Evolutionary conservation across 345 rosid species (phyloP).

Genomic region (Gossypium bickii): DNA sequence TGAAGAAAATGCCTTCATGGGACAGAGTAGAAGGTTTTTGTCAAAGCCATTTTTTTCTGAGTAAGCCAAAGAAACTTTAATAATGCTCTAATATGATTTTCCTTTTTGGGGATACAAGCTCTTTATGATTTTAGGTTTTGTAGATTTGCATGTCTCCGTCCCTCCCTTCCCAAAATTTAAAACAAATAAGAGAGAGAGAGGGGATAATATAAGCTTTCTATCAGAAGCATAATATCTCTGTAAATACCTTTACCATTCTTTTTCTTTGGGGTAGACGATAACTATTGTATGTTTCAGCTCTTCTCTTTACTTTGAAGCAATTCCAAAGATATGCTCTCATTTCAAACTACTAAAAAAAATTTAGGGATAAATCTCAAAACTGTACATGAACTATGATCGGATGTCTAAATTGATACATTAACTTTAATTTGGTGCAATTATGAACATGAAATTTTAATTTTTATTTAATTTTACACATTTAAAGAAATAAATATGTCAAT

Average conservation of each 20-base stretch:
- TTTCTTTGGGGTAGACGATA: not conserved
- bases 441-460: no score
- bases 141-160: not conserved
- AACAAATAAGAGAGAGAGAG: not conserved
- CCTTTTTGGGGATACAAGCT: not conserved
- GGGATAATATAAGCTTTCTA: not conserved
- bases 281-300: not conserved
- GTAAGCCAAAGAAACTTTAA: not conserved
- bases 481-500: no score
- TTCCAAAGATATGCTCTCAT: no score
- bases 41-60: slow-evolving; percentile 23
- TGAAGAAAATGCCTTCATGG: slow-evolving; percentile 27
- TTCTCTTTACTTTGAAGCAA: not conserved
- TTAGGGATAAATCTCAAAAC: no score
- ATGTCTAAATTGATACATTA: no score
- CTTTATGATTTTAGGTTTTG: not conserved
- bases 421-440: no score
- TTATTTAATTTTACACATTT: no score
- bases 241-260: not conserved
- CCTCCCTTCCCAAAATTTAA: not conserved
- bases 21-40: slow-evolving; percentile 16
- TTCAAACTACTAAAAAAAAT: no score
- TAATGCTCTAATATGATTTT: not conserved
- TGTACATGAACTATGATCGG: no score
- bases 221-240: not conserved